phyloP scores from a whole-genome alignment of 2,329 filamentous ascomycete genomes.

The Cytospora chrysosperma region DNA sequence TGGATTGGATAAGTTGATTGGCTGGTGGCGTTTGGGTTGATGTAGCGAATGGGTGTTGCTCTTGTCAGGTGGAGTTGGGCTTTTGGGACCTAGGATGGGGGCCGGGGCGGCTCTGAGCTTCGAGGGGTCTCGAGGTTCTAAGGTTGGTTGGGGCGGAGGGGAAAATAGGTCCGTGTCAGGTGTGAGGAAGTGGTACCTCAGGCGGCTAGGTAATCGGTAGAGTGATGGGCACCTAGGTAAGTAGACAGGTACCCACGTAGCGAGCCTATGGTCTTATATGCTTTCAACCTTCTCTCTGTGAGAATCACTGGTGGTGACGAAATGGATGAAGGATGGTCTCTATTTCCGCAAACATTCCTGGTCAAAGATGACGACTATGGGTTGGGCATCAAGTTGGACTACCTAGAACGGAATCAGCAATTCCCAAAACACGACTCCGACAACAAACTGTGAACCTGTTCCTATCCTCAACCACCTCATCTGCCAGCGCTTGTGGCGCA shows the following conservation, averaged over 20 bases:
- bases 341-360: background rate
- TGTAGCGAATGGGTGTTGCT: constrained; percentile 21
- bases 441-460: constrained; percentile 8
- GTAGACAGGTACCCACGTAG: constrained; percentile 11
- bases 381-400: constrained; percentile 23
- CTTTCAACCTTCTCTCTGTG: background rate
- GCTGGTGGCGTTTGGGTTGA: constrained; percentile 22
- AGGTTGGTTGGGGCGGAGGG: background rate
- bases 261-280: constrained; percentile 22
- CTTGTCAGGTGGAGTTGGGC: constrained; percentile 25
- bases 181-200: background rate
- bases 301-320: constrained; percentile 15
- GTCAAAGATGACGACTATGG: constrained; percentile 16
- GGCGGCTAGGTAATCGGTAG: no score
- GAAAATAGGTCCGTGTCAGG: background rate
- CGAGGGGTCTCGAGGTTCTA: background rate
- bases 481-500: constrained; percentile 16
- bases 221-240: no score
- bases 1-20: constrained; percentile 23
- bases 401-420: background rate
- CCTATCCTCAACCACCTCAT: constrained; percentile 11
- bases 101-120: background rate
- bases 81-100: constrained; percentile 4
- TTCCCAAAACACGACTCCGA: background rate
- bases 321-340: constrained; percentile 6